Evolutionary conservation across 345 rosid species (phyloP).

Genomic region (Chamaenerion angustifolium): DNA sequence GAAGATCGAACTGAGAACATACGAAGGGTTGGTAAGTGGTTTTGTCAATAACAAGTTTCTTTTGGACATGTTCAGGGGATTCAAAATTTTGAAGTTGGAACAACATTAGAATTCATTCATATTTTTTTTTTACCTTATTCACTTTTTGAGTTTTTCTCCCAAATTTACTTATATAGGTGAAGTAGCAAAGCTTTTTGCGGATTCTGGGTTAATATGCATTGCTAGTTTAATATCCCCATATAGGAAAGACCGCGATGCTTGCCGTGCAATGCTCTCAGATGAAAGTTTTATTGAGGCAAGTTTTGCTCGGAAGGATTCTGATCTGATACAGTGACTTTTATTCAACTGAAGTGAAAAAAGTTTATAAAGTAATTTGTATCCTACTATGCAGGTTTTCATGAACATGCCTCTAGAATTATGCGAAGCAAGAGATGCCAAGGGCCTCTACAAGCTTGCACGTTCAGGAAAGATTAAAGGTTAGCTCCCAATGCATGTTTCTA

Average conservation of each 20-base stretch:
- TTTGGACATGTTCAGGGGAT: neutral
- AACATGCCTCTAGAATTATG: conserved; percentile 70
- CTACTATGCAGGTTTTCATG: conserved; percentile 58
- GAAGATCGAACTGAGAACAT: conserved; percentile 88
- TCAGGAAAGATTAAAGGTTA: conserved; percentile 83
- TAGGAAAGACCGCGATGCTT: conserved; percentile 74
- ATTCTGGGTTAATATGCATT: conserved; percentile 80
- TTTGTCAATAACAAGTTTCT: neutral
- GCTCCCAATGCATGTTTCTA: neutral
- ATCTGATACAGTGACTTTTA: no score
- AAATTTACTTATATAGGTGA: conserved; percentile 36
- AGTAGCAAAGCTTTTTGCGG: conserved; percentile 87
- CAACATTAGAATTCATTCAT: no score
- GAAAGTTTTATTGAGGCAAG: conserved; percentile 68
- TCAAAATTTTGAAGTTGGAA: neutral
- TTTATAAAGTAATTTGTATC: no score
- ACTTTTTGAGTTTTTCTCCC: neutral
- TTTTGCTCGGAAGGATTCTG: neutral
- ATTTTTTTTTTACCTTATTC: neutral
- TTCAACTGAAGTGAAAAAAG: no score
- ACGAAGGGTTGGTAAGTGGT: conserved; percentile 74
- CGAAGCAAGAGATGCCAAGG: conserved; percentile 83
- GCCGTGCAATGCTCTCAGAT: conserved; percentile 62
- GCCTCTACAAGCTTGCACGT: conserved; percentile 85
- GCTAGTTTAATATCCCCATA: conserved; percentile 91